A percentile compares a stretch with the other conserved stretches of the same genome.
Conservation (phyloP, 2,329 filamentous ascomycete genomes). For the Malbranchea cinnamomea region DNA sequence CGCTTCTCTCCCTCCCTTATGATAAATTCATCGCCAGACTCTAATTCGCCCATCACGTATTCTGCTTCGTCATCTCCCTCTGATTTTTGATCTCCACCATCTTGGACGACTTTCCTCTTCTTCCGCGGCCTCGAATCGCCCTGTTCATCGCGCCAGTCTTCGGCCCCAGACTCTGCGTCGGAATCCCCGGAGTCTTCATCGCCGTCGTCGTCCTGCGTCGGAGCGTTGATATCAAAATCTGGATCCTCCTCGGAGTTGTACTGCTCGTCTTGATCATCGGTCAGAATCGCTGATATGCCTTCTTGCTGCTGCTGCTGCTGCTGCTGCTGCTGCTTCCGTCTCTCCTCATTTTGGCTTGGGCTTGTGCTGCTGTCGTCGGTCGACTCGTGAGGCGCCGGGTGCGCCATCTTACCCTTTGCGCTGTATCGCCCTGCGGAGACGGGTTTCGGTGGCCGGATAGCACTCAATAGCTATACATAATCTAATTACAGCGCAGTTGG, state of each 20-base stretch:
- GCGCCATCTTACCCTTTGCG: too few relatives aligned
- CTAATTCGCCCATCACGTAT: constrained; percentile 25
- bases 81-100: constrained; percentile 14
- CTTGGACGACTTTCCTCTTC: constrained; percentile 23
- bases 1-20: constrained; percentile 33
- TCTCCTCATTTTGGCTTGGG: too few relatives aligned
- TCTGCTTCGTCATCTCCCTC: constrained; percentile 10
- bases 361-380: too few relatives aligned
- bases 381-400: too few relatives aligned
- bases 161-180: constrained; percentile 8
- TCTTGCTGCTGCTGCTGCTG: neutral
- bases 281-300: neutral
- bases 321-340: neutral
- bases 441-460: too few relatives aligned
- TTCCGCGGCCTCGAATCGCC: constrained; percentile 22
- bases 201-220: constrained; percentile 15
- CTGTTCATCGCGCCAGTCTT: constrained; percentile 19
- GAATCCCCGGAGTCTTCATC: constrained; percentile 16
- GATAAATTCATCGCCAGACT: constrained; percentile 43
- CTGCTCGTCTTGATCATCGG: constrained; percentile 16
- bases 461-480: too few relatives aligned
- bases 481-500: too few relatives aligned
- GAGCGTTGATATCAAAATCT: constrained; percentile 27
- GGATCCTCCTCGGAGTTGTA: constrained; percentile 31
- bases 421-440: too few relatives aligned